Percentiles rank a stretch among this genome's conserved stretches.
Conservation (phyloP, 208 protist genomes). For the Kentomonas sorsogonicus region DNA sequence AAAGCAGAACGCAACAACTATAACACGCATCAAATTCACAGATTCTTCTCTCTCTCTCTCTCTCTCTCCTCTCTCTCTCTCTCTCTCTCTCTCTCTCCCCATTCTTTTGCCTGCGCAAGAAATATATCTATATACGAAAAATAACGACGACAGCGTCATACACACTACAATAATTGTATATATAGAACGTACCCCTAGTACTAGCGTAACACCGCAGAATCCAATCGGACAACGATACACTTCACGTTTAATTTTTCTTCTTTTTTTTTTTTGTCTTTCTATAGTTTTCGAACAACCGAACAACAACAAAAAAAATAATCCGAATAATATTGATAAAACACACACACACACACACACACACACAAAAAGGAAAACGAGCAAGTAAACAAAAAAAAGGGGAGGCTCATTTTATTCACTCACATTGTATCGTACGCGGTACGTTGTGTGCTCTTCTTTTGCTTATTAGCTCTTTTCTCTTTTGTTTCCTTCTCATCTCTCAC, state of each 20-base stretch:
- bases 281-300: conserved; percentile 4
- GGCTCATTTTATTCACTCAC: conserved; percentile 2
- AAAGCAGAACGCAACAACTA: too few species aligned
- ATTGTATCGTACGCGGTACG: conserved; percentile 11
- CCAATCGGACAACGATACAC: too few species aligned
- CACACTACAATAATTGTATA: too few species aligned
- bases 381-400: conserved; percentile 23
- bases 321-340: conserved; percentile 1
- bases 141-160: too few species aligned
- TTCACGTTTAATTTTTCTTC: background rate
- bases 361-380: conserved; percentile 25
- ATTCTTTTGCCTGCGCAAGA: too few species aligned
- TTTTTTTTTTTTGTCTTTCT: conserved; percentile 2
- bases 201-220: too few species aligned
- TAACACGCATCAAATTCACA: too few species aligned
- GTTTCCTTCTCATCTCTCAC: conserved; percentile 10
- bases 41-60: too few species aligned
- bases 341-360: conserved; percentile 5
- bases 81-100: too few species aligned
- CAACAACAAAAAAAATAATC: conserved; percentile 7
- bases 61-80: too few species aligned
- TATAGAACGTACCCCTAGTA: too few species aligned
- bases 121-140: too few species aligned
- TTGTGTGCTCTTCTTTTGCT: conserved; percentile 3
- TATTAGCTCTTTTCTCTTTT: conserved; percentile 11